These are phyloP conservation scores for Lactarius hengduanensis DNA, from an alignment of 768 basidiomycete species.

Conservation along the genomic window DNA sequence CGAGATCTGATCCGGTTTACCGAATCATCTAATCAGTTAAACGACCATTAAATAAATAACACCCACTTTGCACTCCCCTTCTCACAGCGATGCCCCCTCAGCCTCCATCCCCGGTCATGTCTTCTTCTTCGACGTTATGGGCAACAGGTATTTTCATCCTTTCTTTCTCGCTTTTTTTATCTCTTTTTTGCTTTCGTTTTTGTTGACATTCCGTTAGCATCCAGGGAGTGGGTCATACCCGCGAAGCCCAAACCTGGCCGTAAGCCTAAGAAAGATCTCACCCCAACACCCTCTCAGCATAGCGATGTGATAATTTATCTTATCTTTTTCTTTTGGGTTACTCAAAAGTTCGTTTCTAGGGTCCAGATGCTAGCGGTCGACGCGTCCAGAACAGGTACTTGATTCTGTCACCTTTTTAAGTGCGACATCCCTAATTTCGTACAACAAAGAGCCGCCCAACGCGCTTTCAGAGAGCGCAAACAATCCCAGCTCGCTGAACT, in stretches of 20 bases:
- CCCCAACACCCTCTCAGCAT: constrained; percentile 40
- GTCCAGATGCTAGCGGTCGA: constrained; percentile 56
- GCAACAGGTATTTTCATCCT: constrained; percentile 58
- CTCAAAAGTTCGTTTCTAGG: constrained; percentile 31
- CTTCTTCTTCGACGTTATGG: constrained; percentile 65
- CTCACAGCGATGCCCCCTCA: constrained; percentile 31
- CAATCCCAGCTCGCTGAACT: constrained; percentile 86
- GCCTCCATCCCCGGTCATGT: constrained; percentile 27
- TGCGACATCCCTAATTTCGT: constrained; percentile 6
- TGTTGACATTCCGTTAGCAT: constrained; percentile 46
- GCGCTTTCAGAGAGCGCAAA: constrained; percentile 87
- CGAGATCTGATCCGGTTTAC: constrained; percentile 13
- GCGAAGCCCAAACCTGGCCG: constrained; percentile 85
- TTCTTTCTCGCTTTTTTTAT: neutral
- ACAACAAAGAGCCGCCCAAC: constrained; percentile 71
- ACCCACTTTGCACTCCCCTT: neutral
- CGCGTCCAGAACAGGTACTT: constrained; percentile 71
- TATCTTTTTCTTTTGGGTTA: constrained; percentile 1
- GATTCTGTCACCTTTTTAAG: constrained; percentile 8
- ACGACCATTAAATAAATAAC: constrained; percentile 28
- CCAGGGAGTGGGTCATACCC: constrained; percentile 88
- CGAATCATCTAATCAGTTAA: constrained; percentile 52
- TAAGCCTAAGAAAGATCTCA: constrained; percentile 76
- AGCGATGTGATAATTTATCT: constrained; percentile 45
- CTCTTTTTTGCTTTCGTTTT: constrained; percentile 24